Base-by-base conservation (phyloP, 2,329 filamentous ascomycete species). In the Lachnellula willkommii region DNA sequence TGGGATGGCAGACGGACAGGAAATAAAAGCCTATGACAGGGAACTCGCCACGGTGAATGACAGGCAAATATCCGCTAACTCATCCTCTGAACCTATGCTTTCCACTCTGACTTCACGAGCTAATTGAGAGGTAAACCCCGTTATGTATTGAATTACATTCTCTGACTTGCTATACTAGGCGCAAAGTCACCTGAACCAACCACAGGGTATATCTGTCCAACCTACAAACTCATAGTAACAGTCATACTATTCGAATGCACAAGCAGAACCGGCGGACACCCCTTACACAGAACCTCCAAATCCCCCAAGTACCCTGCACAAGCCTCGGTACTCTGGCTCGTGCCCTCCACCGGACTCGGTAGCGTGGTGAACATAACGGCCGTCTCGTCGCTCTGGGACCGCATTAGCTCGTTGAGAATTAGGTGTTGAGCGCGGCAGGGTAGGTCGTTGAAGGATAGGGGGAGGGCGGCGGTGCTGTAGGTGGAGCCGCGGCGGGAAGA, bases 171-270 rank as follows among this genome's bases (percentile, higher is more conserved):
- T 32, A 32, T 32, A 32, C 28, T 32, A 32, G 3, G 28, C 9
- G 28, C 9, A 32, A 32, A 32, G 9, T 9, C 37, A 40, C 37
- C 5, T 14, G 17, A 17, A 17, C 37, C 37, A 3, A 40, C n/a
- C 37, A 40, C 14, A 15, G 5, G 5, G 37, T 40, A 6, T 9
- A 17, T 17, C 15, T 17, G 2, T n/a, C 20, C n/a, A 36, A 22
- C 28, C 48, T 60, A 89, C 59, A 90, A 71, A 69, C 85, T 88
- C 66, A 88, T 88, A 6, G 88, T 95, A 47, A 95, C 90, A 15
- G 89, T 95, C 87, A 95, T 91, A 66, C 85, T 90, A 71, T 95
- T 95, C 71, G 88, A 91, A 72, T 95, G 80, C 40, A 95, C 88
- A 70, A 95, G 74, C 65, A 95, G 70, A 47, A 84, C 83, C 1